A percentile compares a stretch with the other conserved stretches of the same genome.
These are phyloP conservation scores for Hsuehochloa calcarea DNA, from an alignment of 176 grass and related monocot species.

Conservation along the genomic window DNA sequence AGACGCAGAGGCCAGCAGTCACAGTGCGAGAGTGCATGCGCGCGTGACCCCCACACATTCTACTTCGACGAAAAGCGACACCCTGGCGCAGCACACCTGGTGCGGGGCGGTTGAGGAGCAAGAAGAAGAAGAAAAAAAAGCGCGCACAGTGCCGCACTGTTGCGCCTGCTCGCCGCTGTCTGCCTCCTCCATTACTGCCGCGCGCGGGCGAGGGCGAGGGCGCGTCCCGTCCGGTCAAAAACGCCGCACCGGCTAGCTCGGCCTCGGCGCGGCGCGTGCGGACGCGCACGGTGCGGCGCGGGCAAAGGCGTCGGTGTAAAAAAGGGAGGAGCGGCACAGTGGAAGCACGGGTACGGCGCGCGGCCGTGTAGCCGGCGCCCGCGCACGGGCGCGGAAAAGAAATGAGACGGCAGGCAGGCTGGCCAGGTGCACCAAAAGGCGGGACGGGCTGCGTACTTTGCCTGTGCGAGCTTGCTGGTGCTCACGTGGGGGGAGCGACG, in stretches of 20 bases:
- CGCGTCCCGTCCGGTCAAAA: neutral
- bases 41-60: neutral
- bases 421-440: no score
- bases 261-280: neutral
- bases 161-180: no score
- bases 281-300: neutral
- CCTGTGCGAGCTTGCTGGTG: neutral
- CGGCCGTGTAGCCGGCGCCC: neutral
- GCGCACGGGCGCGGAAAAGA: neutral
- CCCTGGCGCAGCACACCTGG: neutral
- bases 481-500: constrained; percentile 5
- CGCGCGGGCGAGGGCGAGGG: neutral
- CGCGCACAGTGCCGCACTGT: constrained; percentile 7
- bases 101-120: neutral
- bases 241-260: neutral
- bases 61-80: neutral
- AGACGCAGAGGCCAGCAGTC: neutral
- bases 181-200: neutral
- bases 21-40: neutral
- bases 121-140: neutral
- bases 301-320: no score
- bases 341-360: neutral
- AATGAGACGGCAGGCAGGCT: neutral
- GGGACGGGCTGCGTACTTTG: neutral
- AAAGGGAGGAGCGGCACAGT: no score